These are phyloP conservation scores for Rhododendron henanense DNA, from an alignment of 148 eudicot species.

Conservation along the genomic window DNA sequence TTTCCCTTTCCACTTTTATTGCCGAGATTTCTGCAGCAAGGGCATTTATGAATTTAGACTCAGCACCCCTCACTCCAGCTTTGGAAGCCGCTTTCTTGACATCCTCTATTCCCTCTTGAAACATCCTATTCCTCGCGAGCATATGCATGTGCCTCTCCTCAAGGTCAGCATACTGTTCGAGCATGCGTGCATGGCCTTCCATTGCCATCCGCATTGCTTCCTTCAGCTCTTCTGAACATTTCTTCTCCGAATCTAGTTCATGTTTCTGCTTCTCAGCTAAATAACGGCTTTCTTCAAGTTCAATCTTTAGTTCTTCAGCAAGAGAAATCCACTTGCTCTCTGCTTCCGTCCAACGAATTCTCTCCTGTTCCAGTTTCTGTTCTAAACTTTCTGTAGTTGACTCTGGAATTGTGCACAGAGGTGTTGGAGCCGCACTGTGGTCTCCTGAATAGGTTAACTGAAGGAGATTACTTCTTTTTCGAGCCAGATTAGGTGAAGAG, in stretches of 20 bases:
- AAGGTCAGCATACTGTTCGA: conserved; percentile 90
- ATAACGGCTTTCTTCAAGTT: conserved; percentile 62
- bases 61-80: conserved; percentile 83
- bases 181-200: conserved; percentile 98
- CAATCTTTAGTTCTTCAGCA: conserved; percentile 69
- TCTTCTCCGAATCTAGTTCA: conserved; percentile 70
- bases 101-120: conserved; percentile 88
- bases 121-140: conserved; percentile 70
- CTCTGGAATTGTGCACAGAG: conserved; percentile 46
- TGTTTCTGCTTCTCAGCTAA: conserved; percentile 50
- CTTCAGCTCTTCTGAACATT: conserved; percentile 83
- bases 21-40: conserved; percentile 89
- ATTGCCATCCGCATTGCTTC: conserved; percentile 94
- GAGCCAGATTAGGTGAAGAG: conserved; percentile 40
- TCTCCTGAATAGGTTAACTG: conserved; percentile 58
- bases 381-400: conserved; percentile 40
- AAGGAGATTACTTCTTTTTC: conserved; percentile 40
- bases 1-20: conserved; percentile 79
- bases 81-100: conserved; percentile 84
- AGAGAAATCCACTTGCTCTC: conserved; percentile 94
- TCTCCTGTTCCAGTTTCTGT: conserved; percentile 61
- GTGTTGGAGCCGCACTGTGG: conserved; percentile 29
- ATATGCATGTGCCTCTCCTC: conserved; percentile 84
- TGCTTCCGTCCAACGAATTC: conserved; percentile 61
- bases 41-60: conserved; percentile 83